Base-by-base conservation (phyloP, 148 eudicot species). In the Polygonum aviculare region DNA sequence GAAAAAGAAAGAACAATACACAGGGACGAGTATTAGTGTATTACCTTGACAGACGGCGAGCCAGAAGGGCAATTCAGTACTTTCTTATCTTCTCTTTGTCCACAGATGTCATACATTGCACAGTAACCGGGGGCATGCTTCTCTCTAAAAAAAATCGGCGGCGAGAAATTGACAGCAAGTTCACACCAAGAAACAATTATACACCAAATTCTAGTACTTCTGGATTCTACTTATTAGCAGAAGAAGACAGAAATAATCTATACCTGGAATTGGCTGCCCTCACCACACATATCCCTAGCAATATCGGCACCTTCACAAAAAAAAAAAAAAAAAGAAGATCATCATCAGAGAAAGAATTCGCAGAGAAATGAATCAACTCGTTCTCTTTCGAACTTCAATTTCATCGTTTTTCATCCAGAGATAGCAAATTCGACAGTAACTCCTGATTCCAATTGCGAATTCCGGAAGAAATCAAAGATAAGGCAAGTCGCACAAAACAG, bases 61-160 rank as follows among this genome's bases (percentile, higher is more conserved):
- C 83, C 88, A 78, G 77, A 82, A 76, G 98, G 97, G 84, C 98
- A 94, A 79, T 94, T 94, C 65, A 94, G 82, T 75, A 91, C 81
- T 85, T 82, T 91, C 60, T 90, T 92, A 77, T 94, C 98, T 50
- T 84, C 84, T 31, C 95, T 82, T 36, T 81, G 50, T 81, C 98
- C 98, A 83, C 98, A 94, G 65, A 94, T 87, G 80, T 89, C 95
- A 82, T 94, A 87, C 98, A 94, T 94, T 33, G 93, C 88, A 81
- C 98, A 94, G 76, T 84, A 87, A 45, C 80, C 87, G 71, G 86
- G 84, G 31, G 86, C 82, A 83, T 94, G 95, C 22, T 69, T 84
- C 81, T 75, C 78, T 87, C 97, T 90, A 76, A 72, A 18, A 72
- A 18, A 36, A 38, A 41, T 26, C 31, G 31, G 31, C 71, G 78